A percentile compares a stretch with the other conserved stretches of the same genome.
phyloP scores from a whole-genome alignment of 1,284 basidiomycete genomes.

The Dichomitus squalens region DNA sequence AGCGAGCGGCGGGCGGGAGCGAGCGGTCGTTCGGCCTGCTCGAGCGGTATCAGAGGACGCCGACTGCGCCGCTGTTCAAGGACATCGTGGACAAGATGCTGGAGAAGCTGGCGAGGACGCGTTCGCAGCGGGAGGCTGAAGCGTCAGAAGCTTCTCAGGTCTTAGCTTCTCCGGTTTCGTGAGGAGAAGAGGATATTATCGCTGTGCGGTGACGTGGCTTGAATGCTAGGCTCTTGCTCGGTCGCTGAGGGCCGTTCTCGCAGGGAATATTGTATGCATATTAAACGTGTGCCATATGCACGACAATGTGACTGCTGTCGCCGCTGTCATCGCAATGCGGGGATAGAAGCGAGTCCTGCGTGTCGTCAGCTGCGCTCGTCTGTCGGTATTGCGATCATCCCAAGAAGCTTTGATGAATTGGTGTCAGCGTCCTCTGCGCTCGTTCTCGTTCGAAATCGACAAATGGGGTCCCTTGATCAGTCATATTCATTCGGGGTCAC shows the following conservation, averaged over 20 bases:
- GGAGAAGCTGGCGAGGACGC: slow-evolving; percentile 19
- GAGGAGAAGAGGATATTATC: neutral
- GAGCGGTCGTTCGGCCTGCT: slow-evolving; percentile 49
- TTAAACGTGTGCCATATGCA: neutral
- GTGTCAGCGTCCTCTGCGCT: neutral
- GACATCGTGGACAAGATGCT: slow-evolving; percentile 50
- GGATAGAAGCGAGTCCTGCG: no score
- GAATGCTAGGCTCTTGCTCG: neutral
- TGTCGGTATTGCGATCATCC: neutral
- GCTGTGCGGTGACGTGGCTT: neutral
- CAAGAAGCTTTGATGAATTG: neutral
- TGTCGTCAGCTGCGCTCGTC: no score
- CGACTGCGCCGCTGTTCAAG: slow-evolving; percentile 63
- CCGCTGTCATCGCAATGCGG: no score
- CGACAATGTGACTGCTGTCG: neutral
- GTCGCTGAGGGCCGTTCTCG: neutral
- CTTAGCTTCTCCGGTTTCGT: neutral
- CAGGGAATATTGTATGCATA: neutral
- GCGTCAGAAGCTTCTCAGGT: neutral
- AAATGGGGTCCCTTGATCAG: neutral
- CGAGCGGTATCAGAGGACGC: slow-evolving; percentile 58
- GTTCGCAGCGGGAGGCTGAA: neutral
- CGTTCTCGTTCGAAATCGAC: no score
- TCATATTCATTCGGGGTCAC: neutral
- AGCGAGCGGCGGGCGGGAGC: slow-evolving; percentile 26